A percentile compares a stretch with the other conserved stretches of the same genome.
Conservation (phyloP, 2,329 filamentous ascomycete species). For the Plenodomus biglobosus region DNA sequence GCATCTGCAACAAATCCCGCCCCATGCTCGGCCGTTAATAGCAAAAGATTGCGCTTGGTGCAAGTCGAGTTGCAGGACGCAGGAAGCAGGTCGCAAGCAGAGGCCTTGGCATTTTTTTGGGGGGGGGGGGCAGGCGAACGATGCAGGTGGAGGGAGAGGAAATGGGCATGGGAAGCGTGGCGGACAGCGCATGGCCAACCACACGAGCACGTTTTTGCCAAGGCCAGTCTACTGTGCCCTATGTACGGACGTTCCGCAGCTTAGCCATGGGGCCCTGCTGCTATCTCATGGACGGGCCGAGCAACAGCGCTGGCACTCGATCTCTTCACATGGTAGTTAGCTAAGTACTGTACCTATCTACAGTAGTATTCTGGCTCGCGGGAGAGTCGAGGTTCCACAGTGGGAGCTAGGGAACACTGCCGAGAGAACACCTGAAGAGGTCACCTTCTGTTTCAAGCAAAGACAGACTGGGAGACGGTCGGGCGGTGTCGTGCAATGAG, state of each 20-base stretch:
- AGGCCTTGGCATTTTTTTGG: neutral
- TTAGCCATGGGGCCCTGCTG: too few relatives aligned
- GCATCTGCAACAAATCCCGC: conserved; percentile 17
- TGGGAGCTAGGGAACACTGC: conserved; percentile 6
- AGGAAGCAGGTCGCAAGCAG: conserved; percentile 6
- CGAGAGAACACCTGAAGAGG: conserved; percentile 6
- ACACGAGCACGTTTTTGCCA: conserved; percentile 3
- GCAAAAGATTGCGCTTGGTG: conserved; percentile 10
- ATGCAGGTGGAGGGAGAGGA: neutral
- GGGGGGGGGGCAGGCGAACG: neutral
- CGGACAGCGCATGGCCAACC: neutral
- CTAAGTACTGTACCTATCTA: too few relatives aligned
- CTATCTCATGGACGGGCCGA: conserved; percentile 3
- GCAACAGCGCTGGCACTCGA: conserved; percentile 7
- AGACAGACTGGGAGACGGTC: neutral
- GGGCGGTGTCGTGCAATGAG: conserved; percentile 8
- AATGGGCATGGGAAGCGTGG: neutral
- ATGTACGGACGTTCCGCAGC: too few relatives aligned
- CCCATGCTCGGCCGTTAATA: conserved; percentile 17
- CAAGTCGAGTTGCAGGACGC: conserved; percentile 1
- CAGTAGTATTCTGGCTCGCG: conserved; percentile 1
- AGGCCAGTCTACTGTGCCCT: too few relatives aligned
- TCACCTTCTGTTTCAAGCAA: conserved; percentile 15
- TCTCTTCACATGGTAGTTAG: conserved; percentile 1
- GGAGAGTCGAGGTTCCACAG: conserved; percentile 8